phyloP scores from a whole-genome alignment of 2,329 filamentous ascomycete genomes.

The Madurella mycetomatis region DNA sequence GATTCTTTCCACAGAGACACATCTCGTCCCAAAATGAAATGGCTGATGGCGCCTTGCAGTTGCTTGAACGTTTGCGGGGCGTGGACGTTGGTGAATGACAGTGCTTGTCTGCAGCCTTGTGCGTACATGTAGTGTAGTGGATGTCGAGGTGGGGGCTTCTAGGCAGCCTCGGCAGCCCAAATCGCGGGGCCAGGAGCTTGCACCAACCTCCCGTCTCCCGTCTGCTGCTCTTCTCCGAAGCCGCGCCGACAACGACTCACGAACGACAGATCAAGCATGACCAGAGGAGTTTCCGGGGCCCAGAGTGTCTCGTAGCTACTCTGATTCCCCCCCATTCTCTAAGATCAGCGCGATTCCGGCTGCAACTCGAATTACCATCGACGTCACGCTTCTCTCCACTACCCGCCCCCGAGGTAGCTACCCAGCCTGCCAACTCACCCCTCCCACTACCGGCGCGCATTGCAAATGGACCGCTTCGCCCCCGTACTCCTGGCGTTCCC shows the following conservation, averaged over 20 bases:
- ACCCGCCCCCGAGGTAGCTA: background rate
- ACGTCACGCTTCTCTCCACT: background rate
- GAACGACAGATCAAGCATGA: background rate
- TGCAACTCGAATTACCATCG: background rate
- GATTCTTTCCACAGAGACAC: no score
- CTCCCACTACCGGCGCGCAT: background rate
- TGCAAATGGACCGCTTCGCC: constrained; percentile 36
- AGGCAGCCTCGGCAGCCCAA: background rate
- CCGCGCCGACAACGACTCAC: background rate
- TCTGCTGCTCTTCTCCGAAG: background rate
- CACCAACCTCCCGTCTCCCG: background rate
- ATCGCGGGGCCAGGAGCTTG: background rate
- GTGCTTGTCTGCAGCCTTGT: background rate
- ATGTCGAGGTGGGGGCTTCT: background rate
- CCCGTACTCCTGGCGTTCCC: constrained; percentile 42
- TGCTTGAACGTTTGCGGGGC: no score
- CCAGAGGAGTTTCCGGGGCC: background rate
- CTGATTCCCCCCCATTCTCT: background rate
- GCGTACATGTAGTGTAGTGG: no score
- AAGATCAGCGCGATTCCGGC: background rate
- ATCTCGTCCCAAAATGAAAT: background rate
- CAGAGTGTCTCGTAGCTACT: background rate
- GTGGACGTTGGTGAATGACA: background rate
- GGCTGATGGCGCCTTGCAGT: background rate
- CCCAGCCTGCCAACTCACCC: background rate